phyloP scores from a whole-genome alignment of 1,284 basidiomycete species.

The Ganoderma multipileum region DNA sequence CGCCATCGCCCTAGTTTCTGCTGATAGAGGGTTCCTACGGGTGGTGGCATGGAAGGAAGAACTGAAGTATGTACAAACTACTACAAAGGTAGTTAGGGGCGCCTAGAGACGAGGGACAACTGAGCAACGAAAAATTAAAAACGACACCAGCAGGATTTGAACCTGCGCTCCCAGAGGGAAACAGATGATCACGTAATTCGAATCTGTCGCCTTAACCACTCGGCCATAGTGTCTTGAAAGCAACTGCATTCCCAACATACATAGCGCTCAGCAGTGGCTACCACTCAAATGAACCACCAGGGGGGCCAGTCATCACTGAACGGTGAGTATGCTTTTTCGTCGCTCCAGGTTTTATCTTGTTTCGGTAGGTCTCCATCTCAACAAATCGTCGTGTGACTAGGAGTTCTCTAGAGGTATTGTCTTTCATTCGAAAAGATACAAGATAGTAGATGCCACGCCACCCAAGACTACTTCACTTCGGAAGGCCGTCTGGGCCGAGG shows the following conservation, averaged over 20 bases:
- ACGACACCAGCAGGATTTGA: constrained; percentile 30
- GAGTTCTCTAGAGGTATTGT: not conserved
- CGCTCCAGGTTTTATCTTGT: no score
- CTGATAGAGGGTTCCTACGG: not conserved
- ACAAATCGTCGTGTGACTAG: not conserved
- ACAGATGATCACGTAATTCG: constrained; percentile 23
- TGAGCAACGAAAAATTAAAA: not conserved
- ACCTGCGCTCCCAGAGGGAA: constrained; percentile 28
- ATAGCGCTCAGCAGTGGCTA: no score
- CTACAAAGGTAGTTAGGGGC: no score
- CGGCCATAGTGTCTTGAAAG: constrained; percentile 24
- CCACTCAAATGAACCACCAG: no score
- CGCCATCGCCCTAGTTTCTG: not conserved
- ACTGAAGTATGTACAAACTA: no score
- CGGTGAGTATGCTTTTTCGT: no score
- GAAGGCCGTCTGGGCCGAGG: constrained; percentile 63
- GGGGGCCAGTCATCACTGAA: no score
- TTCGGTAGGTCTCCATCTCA: not conserved
- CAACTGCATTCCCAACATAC: not conserved
- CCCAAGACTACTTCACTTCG: constrained; percentile 47
- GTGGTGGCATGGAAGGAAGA: not conserved
- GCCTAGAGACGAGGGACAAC: no score
- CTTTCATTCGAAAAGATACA: not conserved
- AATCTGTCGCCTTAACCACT: constrained; percentile 32
- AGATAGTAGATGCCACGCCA: not conserved